Evolutionary conservation across 129 eudicot genomes (phyloP).

Genomic region (Flaveria ramosissima): DNA sequence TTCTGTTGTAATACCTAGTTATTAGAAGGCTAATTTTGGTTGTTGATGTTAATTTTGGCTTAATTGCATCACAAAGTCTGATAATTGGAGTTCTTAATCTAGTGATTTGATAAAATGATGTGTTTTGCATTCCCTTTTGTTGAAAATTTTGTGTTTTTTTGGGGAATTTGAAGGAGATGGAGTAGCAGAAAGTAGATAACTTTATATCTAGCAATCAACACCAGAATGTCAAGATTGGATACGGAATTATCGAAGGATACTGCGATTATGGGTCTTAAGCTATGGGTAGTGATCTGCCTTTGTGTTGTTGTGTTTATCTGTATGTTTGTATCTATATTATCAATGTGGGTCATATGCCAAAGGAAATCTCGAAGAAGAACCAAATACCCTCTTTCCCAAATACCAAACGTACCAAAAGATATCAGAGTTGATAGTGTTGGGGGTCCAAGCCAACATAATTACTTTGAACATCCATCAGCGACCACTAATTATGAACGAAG

Average conservation of each 20-base stretch:
- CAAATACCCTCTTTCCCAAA: constrained; percentile 52
- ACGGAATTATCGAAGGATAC: constrained; percentile 57
- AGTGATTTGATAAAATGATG: constrained; percentile 7
- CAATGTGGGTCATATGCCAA: constrained; percentile 66
- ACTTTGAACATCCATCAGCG: constrained; percentile 42
- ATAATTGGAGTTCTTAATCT: constrained; percentile 15
- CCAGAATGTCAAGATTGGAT: constrained; percentile 58
- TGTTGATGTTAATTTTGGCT: constrained; percentile 1
- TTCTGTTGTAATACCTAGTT: constrained; percentile 4
- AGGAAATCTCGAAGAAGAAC: constrained; percentile 52
- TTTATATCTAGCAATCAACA: constrained; percentile 10
- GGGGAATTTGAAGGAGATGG: constrained; percentile 30
- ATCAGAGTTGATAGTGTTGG: constrained; percentile 72
- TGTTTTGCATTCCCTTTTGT: constrained; percentile 3
- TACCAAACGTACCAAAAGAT: constrained; percentile 77
- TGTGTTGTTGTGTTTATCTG: constrained; percentile 67
- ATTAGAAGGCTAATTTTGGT: not conserved
- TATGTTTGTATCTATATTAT: constrained; percentile 60
- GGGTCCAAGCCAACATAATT: constrained; percentile 42
- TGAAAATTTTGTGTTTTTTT: constrained; percentile 14
- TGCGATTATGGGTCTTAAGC: constrained; percentile 59
- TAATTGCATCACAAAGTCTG: constrained; percentile 4
- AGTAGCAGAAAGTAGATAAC: constrained; percentile 26
- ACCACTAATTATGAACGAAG: constrained; percentile 47
- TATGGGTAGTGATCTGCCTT: constrained; percentile 81